phyloP scores from a whole-genome alignment of 768 basidiomycete species.

The Boletus reticulatus region DNA sequence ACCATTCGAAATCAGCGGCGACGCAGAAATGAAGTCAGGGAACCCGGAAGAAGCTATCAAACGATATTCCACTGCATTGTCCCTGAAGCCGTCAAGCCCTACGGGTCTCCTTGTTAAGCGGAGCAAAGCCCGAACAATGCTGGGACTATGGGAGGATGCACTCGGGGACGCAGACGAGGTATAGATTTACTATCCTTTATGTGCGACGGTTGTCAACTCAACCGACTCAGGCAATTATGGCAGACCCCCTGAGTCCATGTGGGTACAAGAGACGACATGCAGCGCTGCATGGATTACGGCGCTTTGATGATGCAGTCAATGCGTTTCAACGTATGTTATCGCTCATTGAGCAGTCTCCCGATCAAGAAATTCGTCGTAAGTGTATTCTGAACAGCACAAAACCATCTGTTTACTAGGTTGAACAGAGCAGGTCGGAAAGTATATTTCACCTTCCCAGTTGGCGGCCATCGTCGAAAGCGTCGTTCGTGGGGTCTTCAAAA shows the following conservation, averaged over 20 bases:
- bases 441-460: not conserved
- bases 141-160: not conserved
- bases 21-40: no score
- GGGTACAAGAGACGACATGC: not conserved
- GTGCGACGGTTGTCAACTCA: not conserved
- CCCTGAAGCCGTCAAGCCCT: no score
- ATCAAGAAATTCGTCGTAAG: not conserved
- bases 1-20: no score
- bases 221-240: not conserved
- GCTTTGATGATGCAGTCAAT: not conserved
- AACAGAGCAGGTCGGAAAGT: not conserved
- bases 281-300: not conserved
- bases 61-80: no score
- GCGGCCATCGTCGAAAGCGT: not conserved
- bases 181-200: not conserved
- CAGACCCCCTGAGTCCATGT: not conserved
- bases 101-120: not conserved
- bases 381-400: not conserved
- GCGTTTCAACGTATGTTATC: not conserved
- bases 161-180: conserved; percentile 2
- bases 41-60: no score
- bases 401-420: not conserved
- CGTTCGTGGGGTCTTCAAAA: not conserved
- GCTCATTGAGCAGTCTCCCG: not conserved
- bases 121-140: not conserved